These are phyloP conservation scores for Cladobotryum protrusum DNA, from an alignment of 2,329 filamentous ascomycete species.

Conservation along the genomic window DNA sequence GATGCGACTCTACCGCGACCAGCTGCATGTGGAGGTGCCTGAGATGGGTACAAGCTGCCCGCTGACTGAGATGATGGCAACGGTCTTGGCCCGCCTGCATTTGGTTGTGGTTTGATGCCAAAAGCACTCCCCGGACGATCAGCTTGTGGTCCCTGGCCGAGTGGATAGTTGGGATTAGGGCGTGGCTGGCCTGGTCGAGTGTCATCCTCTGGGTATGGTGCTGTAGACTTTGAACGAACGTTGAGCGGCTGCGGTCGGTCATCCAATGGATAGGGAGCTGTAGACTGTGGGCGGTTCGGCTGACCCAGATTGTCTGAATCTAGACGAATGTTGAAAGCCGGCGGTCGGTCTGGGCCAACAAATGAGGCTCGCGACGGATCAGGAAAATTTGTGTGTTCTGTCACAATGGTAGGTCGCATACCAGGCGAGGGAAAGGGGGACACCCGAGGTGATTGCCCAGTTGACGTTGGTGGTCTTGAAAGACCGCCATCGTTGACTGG, in stretches of 20 bases:
- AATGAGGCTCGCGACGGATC: slow-evolving; percentile 39
- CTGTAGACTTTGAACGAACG: slow-evolving; percentile 40
- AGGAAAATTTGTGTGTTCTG: slow-evolving; percentile 38
- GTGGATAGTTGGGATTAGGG: slow-evolving; percentile 42
- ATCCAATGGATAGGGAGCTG: slow-evolving; percentile 66
- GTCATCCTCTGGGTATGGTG: slow-evolving; percentile 51
- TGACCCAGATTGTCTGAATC: slow-evolving; percentile 24
- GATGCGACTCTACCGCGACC: slow-evolving; percentile 39
- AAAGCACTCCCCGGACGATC: slow-evolving; percentile 48
- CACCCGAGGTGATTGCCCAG: slow-evolving; percentile 25
- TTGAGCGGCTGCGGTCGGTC: slow-evolving; percentile 50
- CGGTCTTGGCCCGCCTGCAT: slow-evolving; percentile 21
- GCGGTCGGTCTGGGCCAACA: slow-evolving; percentile 32
- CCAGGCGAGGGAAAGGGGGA: slow-evolving; percentile 39
- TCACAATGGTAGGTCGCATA: slow-evolving; percentile 30
- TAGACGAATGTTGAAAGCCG: slow-evolving; percentile 48
- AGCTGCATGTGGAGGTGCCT: slow-evolving; percentile 25
- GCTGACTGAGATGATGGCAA: slow-evolving; percentile 40
- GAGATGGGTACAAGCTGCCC: slow-evolving; percentile 38
- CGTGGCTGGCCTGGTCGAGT: slow-evolving; percentile 31
- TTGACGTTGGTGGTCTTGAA: slow-evolving; percentile 15
- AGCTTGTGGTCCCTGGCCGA: slow-evolving; percentile 41
- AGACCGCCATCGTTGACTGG: slow-evolving; percentile 21
- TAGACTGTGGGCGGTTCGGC: slow-evolving; percentile 43
- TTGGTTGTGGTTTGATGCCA: slow-evolving; percentile 43